phyloP scores from a whole-genome alignment of 345 rosid genomes.

The Kandelia obovata region DNA sequence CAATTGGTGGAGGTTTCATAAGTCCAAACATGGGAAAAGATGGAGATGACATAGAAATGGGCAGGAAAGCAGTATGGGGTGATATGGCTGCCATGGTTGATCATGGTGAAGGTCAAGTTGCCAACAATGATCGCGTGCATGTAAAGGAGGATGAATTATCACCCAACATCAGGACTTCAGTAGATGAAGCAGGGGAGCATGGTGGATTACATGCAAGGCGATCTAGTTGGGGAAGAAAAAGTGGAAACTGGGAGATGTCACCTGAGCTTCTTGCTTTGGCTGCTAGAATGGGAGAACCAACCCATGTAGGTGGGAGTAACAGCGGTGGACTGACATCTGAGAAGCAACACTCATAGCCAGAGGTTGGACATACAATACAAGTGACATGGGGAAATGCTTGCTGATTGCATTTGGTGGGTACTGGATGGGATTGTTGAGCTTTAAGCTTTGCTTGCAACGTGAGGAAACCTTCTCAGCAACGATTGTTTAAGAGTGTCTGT shows the following conservation, averaged over 20 bases:
- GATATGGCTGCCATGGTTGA: constrained; percentile 61
- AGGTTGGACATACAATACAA: constrained; percentile 11
- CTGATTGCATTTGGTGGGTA: constrained; percentile 11
- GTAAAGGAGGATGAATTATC: constrained; percentile 87
- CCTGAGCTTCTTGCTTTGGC: constrained; percentile 91
- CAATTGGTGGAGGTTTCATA: constrained; percentile 74
- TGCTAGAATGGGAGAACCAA: constrained; percentile 79
- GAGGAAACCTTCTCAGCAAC: constrained; percentile 47
- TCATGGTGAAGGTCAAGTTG: constrained; percentile 55
- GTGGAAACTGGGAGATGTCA: constrained; percentile 77
- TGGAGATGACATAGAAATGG: constrained; percentile 89
- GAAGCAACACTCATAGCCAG: constrained; percentile 42
- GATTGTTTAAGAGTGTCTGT: constrained; percentile 30
- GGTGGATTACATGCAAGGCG: constrained; percentile 68
- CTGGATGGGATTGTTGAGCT: constrained; percentile 31
- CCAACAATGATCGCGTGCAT: constrained; percentile 51
- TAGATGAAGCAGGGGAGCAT: constrained; percentile 61
- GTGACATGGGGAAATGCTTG: constrained; percentile 24
- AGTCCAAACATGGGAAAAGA: constrained; percentile 93
- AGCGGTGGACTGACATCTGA: constrained; percentile 55
- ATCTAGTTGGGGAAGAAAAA: constrained; percentile 73
- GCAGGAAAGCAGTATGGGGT: constrained; percentile 94
- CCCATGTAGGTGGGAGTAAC: constrained; percentile 49
- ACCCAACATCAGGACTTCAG: constrained; percentile 62
- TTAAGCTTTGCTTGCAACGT: constrained; percentile 39